Base-by-base conservation (phyloP, 2,329 filamentous ascomycete species). In the Ophiostoma ips region DNA sequence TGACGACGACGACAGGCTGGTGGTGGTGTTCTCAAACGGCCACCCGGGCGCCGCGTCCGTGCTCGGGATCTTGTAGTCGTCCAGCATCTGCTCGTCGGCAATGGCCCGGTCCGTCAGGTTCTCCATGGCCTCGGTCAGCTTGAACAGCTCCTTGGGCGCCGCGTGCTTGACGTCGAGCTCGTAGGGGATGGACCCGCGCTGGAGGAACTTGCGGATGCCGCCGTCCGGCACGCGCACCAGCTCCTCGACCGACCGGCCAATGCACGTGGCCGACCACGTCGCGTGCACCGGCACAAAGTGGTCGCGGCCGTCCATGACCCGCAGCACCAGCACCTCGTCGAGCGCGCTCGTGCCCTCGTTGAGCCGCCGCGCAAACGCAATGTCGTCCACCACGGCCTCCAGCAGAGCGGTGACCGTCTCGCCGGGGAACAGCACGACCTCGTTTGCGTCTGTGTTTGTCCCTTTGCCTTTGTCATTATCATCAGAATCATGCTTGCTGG, bases 271-370 rank as follows among this genome's bases (percentile, higher is more conserved):
- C 3, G 83, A 69, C 90, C 92, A 98, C 1, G 67, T 70, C 0
- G 77, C 92, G 21, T 77, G 80, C 0, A 95, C 71, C 0, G 88
- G 83, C 36, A 98, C 78, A 61, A 98, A 98, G 61, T 96, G 85
- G 59, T 98, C 92, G 45, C 88, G 77, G 1, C 94, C 94, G 48
- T 83, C 78, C 11, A 79, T 74, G 5, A 98, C 85, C 1, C 88
- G 81, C 9, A 98, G 72, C 2, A 98, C 83, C 8, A 98, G 71
- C 3, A 98, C 81, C 56, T 96, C 88, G 55, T 96, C 90, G 0
- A 98, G 68, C 8, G 68, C 69, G 4, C 70, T 62, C 2, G 72
- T 70, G 15, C 77, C 79, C 49, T 83, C 72, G 57, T 96, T 96
- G 35, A 98, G 71, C 2, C 73, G 68, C 16, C 76, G 78, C 0